A percentile compares a stretch with the other conserved stretches of the same genome.
These are phyloP conservation scores for Penicillium verhagenii DNA, from an alignment of 495 filamentous ascomycete species.

Conservation along the genomic window DNA sequence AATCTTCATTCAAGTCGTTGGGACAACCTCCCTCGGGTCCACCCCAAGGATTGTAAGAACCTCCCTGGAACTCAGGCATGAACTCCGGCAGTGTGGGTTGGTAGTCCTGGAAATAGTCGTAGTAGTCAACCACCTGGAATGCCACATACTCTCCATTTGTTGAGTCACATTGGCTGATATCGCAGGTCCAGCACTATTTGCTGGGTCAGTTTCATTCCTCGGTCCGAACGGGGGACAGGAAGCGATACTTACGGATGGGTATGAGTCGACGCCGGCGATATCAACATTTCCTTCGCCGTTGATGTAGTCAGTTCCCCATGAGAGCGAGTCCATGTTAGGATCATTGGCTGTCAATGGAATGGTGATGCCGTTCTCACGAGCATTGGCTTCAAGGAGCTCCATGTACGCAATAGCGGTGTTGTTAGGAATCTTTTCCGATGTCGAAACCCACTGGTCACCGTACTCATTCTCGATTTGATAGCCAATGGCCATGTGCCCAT, in stretches of 20 bases:
- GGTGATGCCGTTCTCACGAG: slow-evolving; percentile 52
- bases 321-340: slow-evolving; percentile 50
- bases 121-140: slow-evolving; percentile 51
- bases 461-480: slow-evolving; percentile 66
- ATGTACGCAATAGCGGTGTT: slow-evolving; percentile 52
- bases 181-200: slow-evolving; percentile 58
- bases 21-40: slow-evolving; percentile 53
- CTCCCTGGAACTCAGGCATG: slow-evolving; percentile 64
- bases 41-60: slow-evolving; percentile 63
- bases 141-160: slow-evolving; percentile 55
- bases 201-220: not conserved
- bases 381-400: slow-evolving; percentile 50
- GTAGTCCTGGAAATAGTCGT: slow-evolving; percentile 54
- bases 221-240: not conserved
- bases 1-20: slow-evolving; percentile 45
- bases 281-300: slow-evolving; percentile 56
- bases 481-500: slow-evolving; percentile 54
- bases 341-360: slow-evolving; percentile 56
- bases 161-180: slow-evolving; percentile 53
- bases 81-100: slow-evolving; percentile 54
- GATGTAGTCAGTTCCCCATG: slow-evolving; percentile 55
- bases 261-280: slow-evolving; percentile 56
- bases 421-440: slow-evolving; percentile 42
- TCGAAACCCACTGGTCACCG: slow-evolving; percentile 52
- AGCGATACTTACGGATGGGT: slow-evolving; percentile 44